Base-by-base conservation (phyloP, 2,329 filamentous ascomycete genomes). In the Pseudogymnoascus destructans region DNA sequence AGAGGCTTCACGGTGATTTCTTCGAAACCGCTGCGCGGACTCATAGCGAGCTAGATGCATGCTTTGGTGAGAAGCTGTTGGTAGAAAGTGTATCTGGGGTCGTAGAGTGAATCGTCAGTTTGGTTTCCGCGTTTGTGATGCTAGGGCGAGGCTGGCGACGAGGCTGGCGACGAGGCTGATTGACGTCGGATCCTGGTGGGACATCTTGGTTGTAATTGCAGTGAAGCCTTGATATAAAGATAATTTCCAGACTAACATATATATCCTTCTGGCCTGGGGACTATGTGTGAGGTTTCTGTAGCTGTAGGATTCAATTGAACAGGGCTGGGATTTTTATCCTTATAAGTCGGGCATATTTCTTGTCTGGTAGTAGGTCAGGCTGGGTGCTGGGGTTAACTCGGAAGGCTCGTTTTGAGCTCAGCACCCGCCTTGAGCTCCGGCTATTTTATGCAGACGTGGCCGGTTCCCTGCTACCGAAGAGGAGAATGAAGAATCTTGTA, bases 1-100 rank as follows among this genome's bases (percentile, higher is more conserved):
- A 64, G 60, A n/a, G 60, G 52, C 19, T 57, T 58, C 38, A 64
- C 58, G 27, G 61, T 36, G 10, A 63, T 55, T 25, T 61, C 61
- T 27, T 62, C 56, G 36, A 61, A 63, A 13, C 35, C 35, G 35
- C 55, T 36, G 19, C 35, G n/a, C 55, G 25, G 55, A 46, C 35
- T 17, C 42, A 27, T 57, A 30, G 55, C 32, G 55, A 32, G 10
- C 30, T 25, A 17, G 15, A 46, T 19, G 13, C 32, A 25, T 32
- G 17, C 25, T 27, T 57, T 40, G 55, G 30, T 57, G 35, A 23
- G 15, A 42, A 42, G 35, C 11, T 30, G 35, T 13, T 1, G 30
- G 10, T 25, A 40, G 32, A 19, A 36, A 55, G 21, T 10, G 36
- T 25, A 57, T 57, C 17, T 46, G 7, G 21, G 36, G 13, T 25